phyloP scores from a whole-genome alignment of 805 yeast species.

The Candida ponderosae region DNA sequence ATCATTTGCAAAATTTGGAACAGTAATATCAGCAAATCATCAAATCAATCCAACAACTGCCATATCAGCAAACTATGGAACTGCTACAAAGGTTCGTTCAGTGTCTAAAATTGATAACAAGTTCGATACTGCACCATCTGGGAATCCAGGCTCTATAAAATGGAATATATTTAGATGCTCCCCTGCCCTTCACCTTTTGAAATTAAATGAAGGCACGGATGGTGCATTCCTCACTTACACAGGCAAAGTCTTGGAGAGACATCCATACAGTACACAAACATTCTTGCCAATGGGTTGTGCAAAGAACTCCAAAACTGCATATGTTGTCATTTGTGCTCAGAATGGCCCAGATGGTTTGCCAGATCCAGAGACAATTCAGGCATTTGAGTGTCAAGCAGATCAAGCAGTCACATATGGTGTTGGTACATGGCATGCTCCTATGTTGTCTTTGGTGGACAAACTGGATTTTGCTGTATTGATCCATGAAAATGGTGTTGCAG shows the following conservation, averaged over 20 bases:
- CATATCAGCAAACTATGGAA: conserved; percentile 82
- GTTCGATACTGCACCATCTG: conserved; percentile 39
- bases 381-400: conserved; percentile 72
- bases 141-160: conserved; percentile 46
- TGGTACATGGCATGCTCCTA: conserved; percentile 91
- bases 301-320: conserved; percentile 42
- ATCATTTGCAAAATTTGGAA: conserved; percentile 62
- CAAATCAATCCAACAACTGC: conserved; percentile 43
- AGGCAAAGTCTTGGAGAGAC: conserved; percentile 73
- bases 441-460: conserved; percentile 69
- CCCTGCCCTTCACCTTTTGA: conserved; percentile 55
- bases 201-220: conserved; percentile 4
- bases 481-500: conserved; percentile 72
- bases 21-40: conserved; percentile 70
- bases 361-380: conserved; percentile 49
- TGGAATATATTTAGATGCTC: conserved; percentile 82
- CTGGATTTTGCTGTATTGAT: conserved; percentile 85
- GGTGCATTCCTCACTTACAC: conserved; percentile 10
- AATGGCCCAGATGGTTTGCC: conserved; percentile 45
- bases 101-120: conserved; percentile 62
- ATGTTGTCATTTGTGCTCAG: conserved; percentile 74
- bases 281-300: conserved; percentile 90
- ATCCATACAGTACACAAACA: conserved; percentile 83
- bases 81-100: conserved; percentile 70
- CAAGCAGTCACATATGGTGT: conserved; percentile 87